Base-by-base conservation (phyloP, 176 grass and related monocot genomes). In the Calamus simplicifolius region DNA sequence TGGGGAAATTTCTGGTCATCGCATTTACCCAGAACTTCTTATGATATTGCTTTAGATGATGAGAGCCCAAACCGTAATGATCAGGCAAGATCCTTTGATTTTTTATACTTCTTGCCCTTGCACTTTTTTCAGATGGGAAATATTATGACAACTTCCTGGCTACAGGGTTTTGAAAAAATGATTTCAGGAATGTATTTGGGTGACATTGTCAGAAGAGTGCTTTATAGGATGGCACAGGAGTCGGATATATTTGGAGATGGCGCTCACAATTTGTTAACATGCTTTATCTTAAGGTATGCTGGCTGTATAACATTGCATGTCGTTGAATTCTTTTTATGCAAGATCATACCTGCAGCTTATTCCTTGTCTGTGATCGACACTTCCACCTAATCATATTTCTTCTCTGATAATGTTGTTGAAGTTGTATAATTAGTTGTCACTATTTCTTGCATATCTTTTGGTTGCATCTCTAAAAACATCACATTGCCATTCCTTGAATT, bases 1-100 rank as follows among this genome's bases (percentile, higher is more conserved):
- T 98, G 93, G 93, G 93, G 93, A 13, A 89, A 83, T 77, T 98
- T 98, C 76, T 92, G 84, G 93, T 91, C 93, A 54, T 78, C 88
- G 4, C 87, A 98, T 81, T 82, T 98, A 69, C 93, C 88, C 66
- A 77, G 84, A 70, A 92, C 93, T 56, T 8, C 56, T 30, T 98
- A 98, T 80, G 88, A 98, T 73, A 80, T 92, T 57, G 81, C 71
- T 43, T 62, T 89, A 48, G 83, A 92, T 58, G 87, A 85, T 1
- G 81, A 88, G 30, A 98, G 81, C 29, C 76, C 81, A 73, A 98
- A 89, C 64, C 84, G 64, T 30, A 92, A 79, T 69, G 93, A 98
- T 57, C 84, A 98, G 88, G 93, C 92, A 59, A 50, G 28, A 61
- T 7, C 30, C 27, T 50, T 7, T 10, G 8, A 43, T 2, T 12